phyloP scores from a whole-genome alignment of 495 filamentous ascomycete genomes.

The Hyaloscypha finlandica region DNA sequence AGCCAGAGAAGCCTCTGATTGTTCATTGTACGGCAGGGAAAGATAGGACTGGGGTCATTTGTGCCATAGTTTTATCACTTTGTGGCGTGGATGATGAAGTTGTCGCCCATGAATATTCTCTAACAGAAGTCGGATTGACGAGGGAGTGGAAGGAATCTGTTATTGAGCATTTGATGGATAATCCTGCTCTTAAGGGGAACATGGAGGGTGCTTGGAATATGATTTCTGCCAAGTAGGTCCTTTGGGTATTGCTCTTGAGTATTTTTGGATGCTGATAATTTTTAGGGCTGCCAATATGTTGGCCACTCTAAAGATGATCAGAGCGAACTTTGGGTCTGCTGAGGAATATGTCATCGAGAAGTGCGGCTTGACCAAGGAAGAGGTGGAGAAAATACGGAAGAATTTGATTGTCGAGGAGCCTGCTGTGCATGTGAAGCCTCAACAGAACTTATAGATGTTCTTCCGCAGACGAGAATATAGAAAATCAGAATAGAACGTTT shows the following conservation, averaged over 20 bases:
- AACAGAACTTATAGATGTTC: constrained; percentile 5
- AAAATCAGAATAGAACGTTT: background rate
- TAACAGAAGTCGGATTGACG: constrained; percentile 57
- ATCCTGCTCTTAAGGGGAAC: constrained; percentile 42
- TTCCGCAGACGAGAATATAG: background rate
- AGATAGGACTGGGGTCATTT: constrained; percentile 65
- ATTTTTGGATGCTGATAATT: constrained; percentile 5
- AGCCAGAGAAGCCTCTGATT: constrained; percentile 44
- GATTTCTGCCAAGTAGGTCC: constrained; percentile 49
- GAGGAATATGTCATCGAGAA: constrained; percentile 56
- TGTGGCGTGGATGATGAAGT: constrained; percentile 55
- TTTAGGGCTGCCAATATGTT: constrained; percentile 57
- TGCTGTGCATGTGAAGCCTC: constrained; percentile 10
- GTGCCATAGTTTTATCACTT: constrained; percentile 58
- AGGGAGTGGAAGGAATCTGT: constrained; percentile 44
- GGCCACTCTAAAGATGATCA: constrained; percentile 49
- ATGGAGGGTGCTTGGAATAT: constrained; percentile 47
- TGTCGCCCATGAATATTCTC: constrained; percentile 63
- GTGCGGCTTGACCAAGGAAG: constrained; percentile 51
- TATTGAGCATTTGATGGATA: constrained; percentile 44
- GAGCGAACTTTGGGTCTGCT: constrained; percentile 54
- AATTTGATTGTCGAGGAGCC: constrained; percentile 48
- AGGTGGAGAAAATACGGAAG: constrained; percentile 48
- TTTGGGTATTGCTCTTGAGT: constrained; percentile 13
- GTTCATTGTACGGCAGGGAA: constrained; percentile 66